A percentile compares a stretch with the other conserved stretches of the same genome.
Conservation (phyloP, 306 rosid genomes). For the Cucurbita argyrosperma region DNA sequence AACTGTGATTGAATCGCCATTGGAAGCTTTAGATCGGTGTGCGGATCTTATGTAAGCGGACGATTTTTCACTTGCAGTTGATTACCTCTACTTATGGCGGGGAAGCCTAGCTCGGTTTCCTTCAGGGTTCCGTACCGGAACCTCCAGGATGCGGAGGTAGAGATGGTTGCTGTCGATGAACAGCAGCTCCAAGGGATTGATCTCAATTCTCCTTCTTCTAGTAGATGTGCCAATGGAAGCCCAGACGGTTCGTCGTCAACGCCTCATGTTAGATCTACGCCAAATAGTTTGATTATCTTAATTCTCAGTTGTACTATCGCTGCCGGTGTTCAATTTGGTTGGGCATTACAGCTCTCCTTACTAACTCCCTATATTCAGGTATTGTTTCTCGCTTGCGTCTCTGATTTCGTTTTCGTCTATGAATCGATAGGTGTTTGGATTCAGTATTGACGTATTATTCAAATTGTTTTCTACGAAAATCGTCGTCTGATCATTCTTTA, state of each 20-base stretch:
- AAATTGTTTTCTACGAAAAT: neutral
- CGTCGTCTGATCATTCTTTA: neutral
- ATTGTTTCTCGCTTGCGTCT: neutral
- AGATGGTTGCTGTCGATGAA: conserved; percentile 43
- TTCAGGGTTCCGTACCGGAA: conserved; percentile 71
- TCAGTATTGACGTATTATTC: neutral
- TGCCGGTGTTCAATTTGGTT: conserved; percentile 97
- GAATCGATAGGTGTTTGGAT: neutral
- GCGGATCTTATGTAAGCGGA: neutral
- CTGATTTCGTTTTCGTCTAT: neutral
- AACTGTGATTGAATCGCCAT: neutral
- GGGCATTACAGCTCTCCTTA: conserved; percentile 97
- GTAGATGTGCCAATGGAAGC: conserved; percentile 12
- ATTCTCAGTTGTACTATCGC: conserved; percentile 90
- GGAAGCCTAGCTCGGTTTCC: conserved; percentile 38
- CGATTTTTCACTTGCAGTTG: neutral
- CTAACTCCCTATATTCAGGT: conserved; percentile 94
- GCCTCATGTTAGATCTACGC: conserved; percentile 10
- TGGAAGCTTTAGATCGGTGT: neutral
- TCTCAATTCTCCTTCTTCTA: conserved; percentile 27
- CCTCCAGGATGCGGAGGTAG: conserved; percentile 53
- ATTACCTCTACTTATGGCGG: conserved; percentile 39
- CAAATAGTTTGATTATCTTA: conserved; percentile 26
- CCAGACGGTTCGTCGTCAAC: neutral
- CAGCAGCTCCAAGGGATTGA: conserved; percentile 33